These are phyloP conservation scores for Acidomyces sp. DNA, from an alignment of 495 filamentous ascomycete genomes.

Conservation along the genomic window DNA sequence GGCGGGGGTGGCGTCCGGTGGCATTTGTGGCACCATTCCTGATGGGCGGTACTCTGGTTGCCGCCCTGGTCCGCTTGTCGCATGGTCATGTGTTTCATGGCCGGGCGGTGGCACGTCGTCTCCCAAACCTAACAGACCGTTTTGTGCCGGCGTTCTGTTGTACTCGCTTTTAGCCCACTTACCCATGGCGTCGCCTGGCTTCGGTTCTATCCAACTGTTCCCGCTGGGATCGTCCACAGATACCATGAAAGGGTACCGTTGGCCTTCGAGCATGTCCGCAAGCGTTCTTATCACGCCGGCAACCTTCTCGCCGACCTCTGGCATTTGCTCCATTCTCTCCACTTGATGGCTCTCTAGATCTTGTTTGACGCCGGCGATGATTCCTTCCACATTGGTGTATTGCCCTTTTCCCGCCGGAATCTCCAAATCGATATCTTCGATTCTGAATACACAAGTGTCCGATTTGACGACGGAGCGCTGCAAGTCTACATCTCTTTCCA, in stretches of 20 bases:
- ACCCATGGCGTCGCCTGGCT: slow-evolving; percentile 47
- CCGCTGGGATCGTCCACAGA: slow-evolving; percentile 80
- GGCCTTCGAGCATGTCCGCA: slow-evolving; percentile 56
- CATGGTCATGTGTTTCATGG: slow-evolving; percentile 7
- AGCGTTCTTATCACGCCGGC: slow-evolving; percentile 56
- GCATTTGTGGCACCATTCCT: slow-evolving; percentile 26
- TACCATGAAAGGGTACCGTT: slow-evolving; percentile 75
- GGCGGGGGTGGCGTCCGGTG: slow-evolving; percentile 23
- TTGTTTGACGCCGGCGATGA: slow-evolving; percentile 59
- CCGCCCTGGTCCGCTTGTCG: slow-evolving; percentile 20
- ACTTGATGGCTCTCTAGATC: slow-evolving; percentile 66
- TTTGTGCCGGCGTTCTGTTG: slow-evolving; percentile 67
- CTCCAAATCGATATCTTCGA: slow-evolving; percentile 80
- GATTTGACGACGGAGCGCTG: slow-evolving; percentile 82
- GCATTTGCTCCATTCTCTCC: slow-evolving; percentile 54
- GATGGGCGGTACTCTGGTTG: slow-evolving; percentile 28
- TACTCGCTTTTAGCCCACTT: slow-evolving; percentile 81
- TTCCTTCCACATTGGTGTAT: slow-evolving; percentile 82
- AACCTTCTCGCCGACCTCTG: slow-evolving; percentile 65
- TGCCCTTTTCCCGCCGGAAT: slow-evolving; percentile 80
- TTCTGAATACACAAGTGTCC: slow-evolving; percentile 65
- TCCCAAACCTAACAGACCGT: slow-evolving; percentile 63
- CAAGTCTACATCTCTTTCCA: slow-evolving; percentile 57
- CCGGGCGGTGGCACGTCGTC: slow-evolving; percentile 23
- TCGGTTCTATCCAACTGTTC: slow-evolving; percentile 95